Base-by-base conservation (phyloP, 805 yeast species). In the Wickerhamiella parazyma region DNA sequence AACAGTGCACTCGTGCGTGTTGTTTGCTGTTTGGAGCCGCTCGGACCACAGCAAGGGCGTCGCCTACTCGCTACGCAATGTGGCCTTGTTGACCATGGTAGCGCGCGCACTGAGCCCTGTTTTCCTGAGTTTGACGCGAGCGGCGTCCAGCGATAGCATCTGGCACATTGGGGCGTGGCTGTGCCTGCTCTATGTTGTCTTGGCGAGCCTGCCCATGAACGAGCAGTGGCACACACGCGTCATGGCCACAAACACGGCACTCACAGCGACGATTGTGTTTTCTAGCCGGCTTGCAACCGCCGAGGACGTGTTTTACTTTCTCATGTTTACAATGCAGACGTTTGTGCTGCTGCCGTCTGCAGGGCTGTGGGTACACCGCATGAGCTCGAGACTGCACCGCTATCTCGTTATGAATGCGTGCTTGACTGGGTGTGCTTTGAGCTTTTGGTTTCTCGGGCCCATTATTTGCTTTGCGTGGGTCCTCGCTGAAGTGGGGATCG, bases 131-230 rank as follows among this genome's bases (percentile, higher is more conserved):
- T 68, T 91, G 35, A 85, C 95, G 0, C 75, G 77, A 53, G 80
- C 95, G 0, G 85, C 95, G 0, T 76, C 95, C 0, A 80, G 91
- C 0, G 97, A 91, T 63, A 84, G 95, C 12, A 85, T 91, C 47
- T 89, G 97, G 96, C 86, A 94, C 0, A 61, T 91, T 4, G 75
- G 93, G 6, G 76, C 79, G 38, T 80, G 95, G 77, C 65, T 91
- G 12, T 76, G 82, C 25, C 52, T 84, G 9, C 64, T 77, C 36
- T 85, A 85, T 53, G 63, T 86, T 2, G 78, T 20, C 68, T 77
- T 52, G 77, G 79, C 55, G 83, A 83, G 60, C 79, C 80, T 58
- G 70, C 80, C 29, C 66, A 72, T 54, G 73, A 72, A 48, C 56
- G 70, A n/a, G 48, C 50, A 24, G 42, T 41, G 42, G 53, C 52